Evolutionary conservation across 139 green algal species (phyloP).

Genomic region (Chlorella sp.): DNA sequence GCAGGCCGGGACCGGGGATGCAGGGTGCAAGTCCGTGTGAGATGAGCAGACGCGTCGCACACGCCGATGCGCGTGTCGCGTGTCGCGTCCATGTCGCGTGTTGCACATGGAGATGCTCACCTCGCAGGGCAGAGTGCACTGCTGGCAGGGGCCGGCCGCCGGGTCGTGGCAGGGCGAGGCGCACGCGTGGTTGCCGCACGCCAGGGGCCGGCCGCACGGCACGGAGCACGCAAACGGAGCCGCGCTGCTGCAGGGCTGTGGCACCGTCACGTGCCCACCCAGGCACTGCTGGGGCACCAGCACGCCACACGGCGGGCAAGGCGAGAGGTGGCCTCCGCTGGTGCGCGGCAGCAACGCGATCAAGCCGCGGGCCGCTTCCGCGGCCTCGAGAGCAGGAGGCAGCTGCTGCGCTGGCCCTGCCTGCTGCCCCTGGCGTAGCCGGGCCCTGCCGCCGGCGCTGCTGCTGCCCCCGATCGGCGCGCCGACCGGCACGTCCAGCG

Average conservation of each 20-base stretch:
- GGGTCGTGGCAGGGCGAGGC: constrained; percentile 54
- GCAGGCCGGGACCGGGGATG: no score
- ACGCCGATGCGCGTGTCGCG: no score
- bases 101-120: no score
- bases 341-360: background rate
- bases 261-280: constrained; percentile 48
- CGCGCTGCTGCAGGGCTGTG: constrained; percentile 43
- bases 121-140: constrained; percentile 58
- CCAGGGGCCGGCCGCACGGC: constrained; percentile 41
- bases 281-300: constrained; percentile 54
- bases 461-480: background rate
- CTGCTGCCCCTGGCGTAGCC: background rate
- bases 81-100: no score
- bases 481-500: background rate
- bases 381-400: constrained; percentile 28
- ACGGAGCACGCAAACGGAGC: constrained; percentile 49
- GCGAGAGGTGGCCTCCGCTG: background rate
- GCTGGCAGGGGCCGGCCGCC: constrained; percentile 34
- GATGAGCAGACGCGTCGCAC: no score
- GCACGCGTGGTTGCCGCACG: constrained; percentile 74
- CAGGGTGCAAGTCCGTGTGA: no score
- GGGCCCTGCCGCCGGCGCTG: constrained; percentile 18
- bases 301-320: constrained; percentile 58
- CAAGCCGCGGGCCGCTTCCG: constrained; percentile 20
- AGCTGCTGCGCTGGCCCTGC: constrained; percentile 8